Conservation (phyloP, 2,329 filamentous ascomycete species). For the Immersiporthe knoxdaviesiana region DNA sequence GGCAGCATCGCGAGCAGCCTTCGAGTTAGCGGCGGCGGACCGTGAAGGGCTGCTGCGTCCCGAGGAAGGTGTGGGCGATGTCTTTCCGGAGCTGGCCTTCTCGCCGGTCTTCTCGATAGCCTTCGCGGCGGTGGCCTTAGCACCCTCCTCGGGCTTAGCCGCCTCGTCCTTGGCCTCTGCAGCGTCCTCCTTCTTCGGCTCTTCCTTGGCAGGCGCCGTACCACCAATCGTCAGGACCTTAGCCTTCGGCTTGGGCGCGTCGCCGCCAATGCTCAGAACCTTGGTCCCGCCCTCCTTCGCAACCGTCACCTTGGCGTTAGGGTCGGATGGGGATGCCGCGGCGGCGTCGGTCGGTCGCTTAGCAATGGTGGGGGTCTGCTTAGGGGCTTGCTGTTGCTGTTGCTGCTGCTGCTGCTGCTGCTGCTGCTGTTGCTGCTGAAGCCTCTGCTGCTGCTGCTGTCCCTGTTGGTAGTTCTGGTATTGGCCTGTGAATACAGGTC, state of each 20-base stretch:
- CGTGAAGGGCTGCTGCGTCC: constrained; percentile 81
- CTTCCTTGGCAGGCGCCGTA: constrained; percentile 44
- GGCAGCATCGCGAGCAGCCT: constrained; percentile 71
- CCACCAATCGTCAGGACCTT: constrained; percentile 63
- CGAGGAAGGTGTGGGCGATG: constrained; percentile 80
- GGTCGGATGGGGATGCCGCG: constrained; percentile 47
- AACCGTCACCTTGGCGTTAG: constrained; percentile 54
- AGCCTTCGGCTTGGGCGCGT: constrained; percentile 54
- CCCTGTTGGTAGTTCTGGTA: constrained; percentile 54
- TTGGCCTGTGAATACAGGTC: constrained; percentile 45
- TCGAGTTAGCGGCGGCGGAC: constrained; percentile 53
- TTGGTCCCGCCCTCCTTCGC: constrained; percentile 63
- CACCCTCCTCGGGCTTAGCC: constrained; percentile 66
- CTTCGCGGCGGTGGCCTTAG: constrained; percentile 85
- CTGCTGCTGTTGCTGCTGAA: constrained; percentile 43
- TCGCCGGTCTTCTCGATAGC: constrained; percentile 88
- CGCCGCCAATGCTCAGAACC: constrained; percentile 65
- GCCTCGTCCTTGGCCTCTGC: constrained; percentile 55
- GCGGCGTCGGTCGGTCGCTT: constrained; percentile 61
- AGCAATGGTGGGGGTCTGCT: constrained; percentile 63
- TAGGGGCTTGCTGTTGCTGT: constrained; percentile 42
- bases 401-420: constrained; percentile 48
- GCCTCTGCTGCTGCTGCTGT: constrained; percentile 47
- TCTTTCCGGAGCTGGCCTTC: constrained; percentile 63
- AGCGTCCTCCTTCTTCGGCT: constrained; percentile 46